Conservation (phyloP, 148 eudicot species). For the Camellia japonica region DNA sequence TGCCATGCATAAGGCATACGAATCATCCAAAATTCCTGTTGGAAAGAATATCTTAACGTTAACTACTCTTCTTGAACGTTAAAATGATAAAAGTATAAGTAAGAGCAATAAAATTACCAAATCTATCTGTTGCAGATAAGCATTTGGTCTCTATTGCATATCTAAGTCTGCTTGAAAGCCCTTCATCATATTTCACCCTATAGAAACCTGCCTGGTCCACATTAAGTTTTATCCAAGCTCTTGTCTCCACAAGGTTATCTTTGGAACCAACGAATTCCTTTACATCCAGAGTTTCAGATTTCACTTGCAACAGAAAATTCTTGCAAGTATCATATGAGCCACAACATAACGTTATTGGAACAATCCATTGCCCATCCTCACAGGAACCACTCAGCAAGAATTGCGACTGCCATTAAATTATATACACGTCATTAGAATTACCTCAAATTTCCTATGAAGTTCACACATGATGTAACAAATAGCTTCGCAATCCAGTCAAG, state of each 20-base stretch:
- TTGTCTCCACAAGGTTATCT: conserved; percentile 11
- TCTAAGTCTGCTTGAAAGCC: conserved; percentile 64
- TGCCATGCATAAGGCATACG: conserved; percentile 78
- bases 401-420: conserved; percentile 51
- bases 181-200: conserved; percentile 90
- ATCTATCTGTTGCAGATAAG: conserved; percentile 77
- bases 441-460: background rate
- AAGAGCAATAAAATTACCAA: conserved; percentile 42
- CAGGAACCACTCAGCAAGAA: conserved; percentile 72
- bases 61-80: background rate
- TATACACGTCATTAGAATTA: conserved; percentile 15
- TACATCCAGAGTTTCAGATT: conserved; percentile 53
- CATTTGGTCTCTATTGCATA: conserved; percentile 70
- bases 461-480: background rate
- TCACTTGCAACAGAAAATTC: conserved; percentile 62
- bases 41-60: conserved; percentile 5
- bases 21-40: conserved; percentile 91
- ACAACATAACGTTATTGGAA: conserved; percentile 75
- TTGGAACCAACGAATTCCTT: conserved; percentile 36
- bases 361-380: conserved; percentile 88
- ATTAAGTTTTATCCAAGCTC: conserved; percentile 80
- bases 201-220: conserved; percentile 89
- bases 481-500: background rate
- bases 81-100: conserved; percentile 1
- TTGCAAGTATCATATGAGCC: conserved; percentile 73